These are phyloP conservation scores for Plenodomus tracheiphilus DNA, from an alignment of 2,329 filamentous ascomycete species.

Conservation along the genomic window DNA sequence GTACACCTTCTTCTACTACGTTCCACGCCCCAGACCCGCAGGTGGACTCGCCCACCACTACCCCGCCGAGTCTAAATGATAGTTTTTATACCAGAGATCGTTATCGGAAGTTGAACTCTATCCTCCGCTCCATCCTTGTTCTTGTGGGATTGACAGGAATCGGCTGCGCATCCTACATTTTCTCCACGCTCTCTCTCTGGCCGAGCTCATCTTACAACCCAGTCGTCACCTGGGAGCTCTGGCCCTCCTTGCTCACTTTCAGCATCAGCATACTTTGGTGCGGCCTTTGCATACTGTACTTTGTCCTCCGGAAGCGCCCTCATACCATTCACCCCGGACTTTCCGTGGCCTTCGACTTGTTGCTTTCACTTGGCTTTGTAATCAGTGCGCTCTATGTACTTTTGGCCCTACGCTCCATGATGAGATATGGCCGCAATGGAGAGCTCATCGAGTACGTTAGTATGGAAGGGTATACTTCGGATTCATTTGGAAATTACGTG, in stretches of 20 bases:
- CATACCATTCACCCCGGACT: constrained; percentile 39
- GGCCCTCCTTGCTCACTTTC: constrained; percentile 36
- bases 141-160: constrained; percentile 36
- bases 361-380: constrained; percentile 42
- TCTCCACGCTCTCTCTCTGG: constrained; percentile 3
- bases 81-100: constrained; percentile 31
- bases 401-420: constrained; percentile 12
- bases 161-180: constrained; percentile 33
- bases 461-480: constrained; percentile 6
- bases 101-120: constrained; percentile 39
- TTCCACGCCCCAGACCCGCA: neutral
- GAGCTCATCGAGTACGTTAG: constrained; percentile 7
- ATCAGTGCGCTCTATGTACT: constrained; percentile 32
- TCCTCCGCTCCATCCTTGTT: constrained; percentile 23
- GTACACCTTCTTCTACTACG: neutral
- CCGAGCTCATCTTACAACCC: constrained; percentile 13
- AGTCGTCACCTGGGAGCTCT: constrained; percentile 17
- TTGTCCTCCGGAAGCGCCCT: constrained; percentile 30
- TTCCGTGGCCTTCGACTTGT: constrained; percentile 40
- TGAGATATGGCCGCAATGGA: constrained; percentile 26
- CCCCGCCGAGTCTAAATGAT: no score
- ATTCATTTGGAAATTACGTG: constrained; percentile 24
- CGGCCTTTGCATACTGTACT: constrained; percentile 28
- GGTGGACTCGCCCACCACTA: no score
- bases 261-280: constrained; percentile 36